Evolutionary conservation across 805 yeast species (phyloP).

Genomic region (Suhomyces emberorum): DNA sequence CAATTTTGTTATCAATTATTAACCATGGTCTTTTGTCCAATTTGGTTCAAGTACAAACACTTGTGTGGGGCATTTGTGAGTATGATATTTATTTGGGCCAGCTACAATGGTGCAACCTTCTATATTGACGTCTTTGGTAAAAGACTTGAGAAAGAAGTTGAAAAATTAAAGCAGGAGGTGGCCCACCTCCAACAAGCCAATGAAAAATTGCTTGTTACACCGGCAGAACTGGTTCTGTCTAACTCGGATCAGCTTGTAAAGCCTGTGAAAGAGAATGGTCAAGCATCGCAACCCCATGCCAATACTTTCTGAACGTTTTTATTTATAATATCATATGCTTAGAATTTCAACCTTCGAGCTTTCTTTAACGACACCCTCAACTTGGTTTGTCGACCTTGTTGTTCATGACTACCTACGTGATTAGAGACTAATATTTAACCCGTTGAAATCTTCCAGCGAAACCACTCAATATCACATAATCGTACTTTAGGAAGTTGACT

Average conservation of each 20-base stretch:
- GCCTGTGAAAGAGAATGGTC: no score
- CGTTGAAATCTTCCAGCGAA: not conserved
- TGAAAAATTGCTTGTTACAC: constrained; percentile 9
- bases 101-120: constrained; percentile 93
- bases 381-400: not conserved
- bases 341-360: no score
- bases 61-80: constrained; percentile 67
- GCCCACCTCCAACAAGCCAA: constrained; percentile 47
- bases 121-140: constrained; percentile 90
- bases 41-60: constrained; percentile 73
- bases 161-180: constrained; percentile 67
- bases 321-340: no score
- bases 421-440: not conserved
- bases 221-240: no score
- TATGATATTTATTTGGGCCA: constrained; percentile 72
- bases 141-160: constrained; percentile 82
- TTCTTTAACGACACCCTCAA: not conserved
- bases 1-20: constrained; percentile 84
- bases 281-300: no score
- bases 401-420: not conserved
- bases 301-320: no score
- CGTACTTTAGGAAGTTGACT: no score
- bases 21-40: constrained; percentile 85
- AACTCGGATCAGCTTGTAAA: no score
- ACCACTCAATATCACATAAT: no score